phyloP scores from a whole-genome alignment of 2,329 filamentous ascomycete species.

The Cercospora beticola region DNA sequence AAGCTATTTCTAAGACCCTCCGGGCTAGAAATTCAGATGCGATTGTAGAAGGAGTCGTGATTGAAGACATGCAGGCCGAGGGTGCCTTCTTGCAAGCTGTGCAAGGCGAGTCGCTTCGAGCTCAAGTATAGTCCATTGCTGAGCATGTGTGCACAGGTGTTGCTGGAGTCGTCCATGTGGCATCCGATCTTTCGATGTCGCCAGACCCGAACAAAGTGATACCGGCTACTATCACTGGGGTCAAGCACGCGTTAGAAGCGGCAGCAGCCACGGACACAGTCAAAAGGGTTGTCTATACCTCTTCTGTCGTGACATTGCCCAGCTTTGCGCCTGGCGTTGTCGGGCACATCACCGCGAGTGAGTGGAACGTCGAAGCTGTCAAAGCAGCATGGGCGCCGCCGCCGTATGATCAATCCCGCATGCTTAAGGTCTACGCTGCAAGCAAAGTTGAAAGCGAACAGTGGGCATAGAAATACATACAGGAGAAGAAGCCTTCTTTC shows the following conservation, averaged over 20 bases:
- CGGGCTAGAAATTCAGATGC: neutral
- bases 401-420: neutral
- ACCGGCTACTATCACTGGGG: neutral
- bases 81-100: neutral
- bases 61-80: neutral
- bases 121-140: neutral
- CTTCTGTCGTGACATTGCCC: neutral
- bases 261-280: neutral
- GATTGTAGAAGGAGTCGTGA: neutral
- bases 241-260: neutral
- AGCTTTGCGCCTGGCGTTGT: neutral
- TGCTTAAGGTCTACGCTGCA: neutral
- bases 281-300: slow-evolving; percentile 8
- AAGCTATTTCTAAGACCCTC: neutral
- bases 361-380: neutral
- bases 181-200: slow-evolving; percentile 4
- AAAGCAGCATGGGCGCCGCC: neutral
- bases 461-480: neutral
- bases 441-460: slow-evolving; percentile 5
- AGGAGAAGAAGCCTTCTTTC: neutral
- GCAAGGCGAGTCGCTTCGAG: neutral
- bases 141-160: neutral
- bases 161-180: slow-evolving; percentile 2
- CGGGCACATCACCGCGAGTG: neutral
- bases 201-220: slow-evolving; percentile 9